Evolutionary conservation across 805 yeast genomes (phyloP).

Genomic region (Pichia thaimueangensis): DNA sequence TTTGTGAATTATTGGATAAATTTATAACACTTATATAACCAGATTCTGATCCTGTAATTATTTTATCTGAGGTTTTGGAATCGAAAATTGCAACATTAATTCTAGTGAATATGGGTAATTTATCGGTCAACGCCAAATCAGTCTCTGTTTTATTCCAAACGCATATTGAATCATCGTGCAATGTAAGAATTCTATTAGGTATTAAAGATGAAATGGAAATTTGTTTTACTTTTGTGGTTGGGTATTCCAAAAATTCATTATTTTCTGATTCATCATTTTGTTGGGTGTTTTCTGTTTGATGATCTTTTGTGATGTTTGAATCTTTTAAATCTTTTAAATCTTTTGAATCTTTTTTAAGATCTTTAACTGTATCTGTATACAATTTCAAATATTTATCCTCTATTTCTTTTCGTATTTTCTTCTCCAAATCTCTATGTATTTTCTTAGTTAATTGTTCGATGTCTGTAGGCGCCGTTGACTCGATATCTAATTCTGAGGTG

Average conservation of each 20-base stretch:
- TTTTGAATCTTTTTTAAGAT: no score
- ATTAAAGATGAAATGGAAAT: background rate
- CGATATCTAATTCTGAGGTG: slow-evolving; percentile 7
- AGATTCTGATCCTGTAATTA: slow-evolving; percentile 43
- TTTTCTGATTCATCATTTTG: background rate
- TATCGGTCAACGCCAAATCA: slow-evolving; percentile 11
- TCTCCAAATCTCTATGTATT: slow-evolving; percentile 13
- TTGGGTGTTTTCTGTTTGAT: background rate
- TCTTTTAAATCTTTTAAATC: no score
- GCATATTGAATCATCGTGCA: slow-evolving; percentile 10
- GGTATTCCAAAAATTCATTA: background rate
- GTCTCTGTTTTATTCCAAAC: slow-evolving; percentile 19
- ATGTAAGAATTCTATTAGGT: slow-evolving; percentile 1
- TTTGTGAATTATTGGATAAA: background rate
- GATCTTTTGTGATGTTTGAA: background rate
- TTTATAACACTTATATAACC: slow-evolving; percentile 39
- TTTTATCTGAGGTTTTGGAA: slow-evolving; percentile 30
- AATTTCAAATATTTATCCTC: slow-evolving; percentile 7
- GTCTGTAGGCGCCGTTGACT: background rate
- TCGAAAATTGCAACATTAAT: slow-evolving; percentile 38
- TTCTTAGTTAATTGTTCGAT: slow-evolving; percentile 1
- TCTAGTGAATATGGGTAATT: slow-evolving; percentile 34
- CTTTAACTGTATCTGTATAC: slow-evolving; percentile 1
- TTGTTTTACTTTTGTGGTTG: slow-evolving; percentile 5
- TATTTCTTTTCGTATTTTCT: slow-evolving; percentile 8